phyloP scores from a whole-genome alignment of 306 rosid species.

The Vigna radiata region DNA sequence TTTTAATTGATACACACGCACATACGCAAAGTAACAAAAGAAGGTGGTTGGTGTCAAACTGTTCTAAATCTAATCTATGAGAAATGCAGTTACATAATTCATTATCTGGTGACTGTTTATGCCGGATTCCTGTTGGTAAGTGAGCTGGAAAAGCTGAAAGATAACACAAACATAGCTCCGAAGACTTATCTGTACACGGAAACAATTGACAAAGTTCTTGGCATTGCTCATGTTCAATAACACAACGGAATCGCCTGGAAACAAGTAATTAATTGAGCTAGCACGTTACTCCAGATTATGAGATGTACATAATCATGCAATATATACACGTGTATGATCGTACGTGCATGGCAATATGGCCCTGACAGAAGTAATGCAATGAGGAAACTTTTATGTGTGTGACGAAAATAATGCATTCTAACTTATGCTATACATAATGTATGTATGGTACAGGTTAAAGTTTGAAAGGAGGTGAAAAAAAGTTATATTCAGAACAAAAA shows the following conservation, averaged over 20 bases:
- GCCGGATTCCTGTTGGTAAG: background rate
- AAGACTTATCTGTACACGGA: background rate
- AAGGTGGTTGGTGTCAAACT: background rate
- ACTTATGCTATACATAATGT: slow-evolving; percentile 20
- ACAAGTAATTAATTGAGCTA: background rate
- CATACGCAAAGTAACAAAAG: slow-evolving; percentile 7
- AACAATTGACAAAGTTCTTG: slow-evolving; percentile 15
- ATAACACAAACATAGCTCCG: background rate
- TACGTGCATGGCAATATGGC: background rate
- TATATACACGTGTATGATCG: background rate
- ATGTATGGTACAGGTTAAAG: slow-evolving; percentile 9
- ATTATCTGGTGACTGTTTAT: background rate
- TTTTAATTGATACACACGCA: background rate
- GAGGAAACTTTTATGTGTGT: slow-evolving; percentile 8
- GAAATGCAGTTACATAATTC: background rate
- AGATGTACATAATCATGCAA: background rate
- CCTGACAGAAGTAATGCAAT: background rate
- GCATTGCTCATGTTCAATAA: background rate
- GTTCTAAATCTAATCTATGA: background rate
- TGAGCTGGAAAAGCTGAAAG: slow-evolving; percentile 6
- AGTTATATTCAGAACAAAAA: no score
- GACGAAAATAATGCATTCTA: slow-evolving; percentile 18
- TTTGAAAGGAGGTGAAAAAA: no score
- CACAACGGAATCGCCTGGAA: background rate
- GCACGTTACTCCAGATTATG: background rate